Evolutionary conservation across 176 grass and related monocot genomes (phyloP).

Genomic region (Oryza meyeriana): DNA sequence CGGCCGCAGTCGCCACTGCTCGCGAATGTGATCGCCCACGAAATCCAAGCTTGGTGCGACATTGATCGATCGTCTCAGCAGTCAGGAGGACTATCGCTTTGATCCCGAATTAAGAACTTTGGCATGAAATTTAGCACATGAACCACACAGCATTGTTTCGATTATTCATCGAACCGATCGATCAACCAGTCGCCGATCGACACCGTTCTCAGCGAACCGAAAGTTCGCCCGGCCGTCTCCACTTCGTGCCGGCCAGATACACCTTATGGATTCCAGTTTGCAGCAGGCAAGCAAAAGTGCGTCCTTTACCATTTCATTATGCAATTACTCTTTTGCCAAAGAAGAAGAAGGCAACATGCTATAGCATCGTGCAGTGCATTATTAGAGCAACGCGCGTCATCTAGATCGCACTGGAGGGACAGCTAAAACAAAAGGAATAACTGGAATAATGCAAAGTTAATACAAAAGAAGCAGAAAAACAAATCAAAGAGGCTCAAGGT

Average conservation of each 20-base stretch:
- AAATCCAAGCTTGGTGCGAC: neutral
- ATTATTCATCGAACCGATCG: neutral
- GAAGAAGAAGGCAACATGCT: neutral
- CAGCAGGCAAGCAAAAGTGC: neutral
- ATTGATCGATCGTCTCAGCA: neutral
- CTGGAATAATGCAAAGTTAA: neutral
- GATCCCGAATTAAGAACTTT: neutral
- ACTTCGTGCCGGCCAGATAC: neutral
- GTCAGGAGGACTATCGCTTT: neutral
- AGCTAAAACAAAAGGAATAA: neutral
- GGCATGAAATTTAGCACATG: neutral
- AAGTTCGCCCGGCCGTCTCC: neutral
- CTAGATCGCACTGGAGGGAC: neutral
- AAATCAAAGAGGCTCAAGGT: neutral
- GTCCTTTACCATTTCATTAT: neutral
- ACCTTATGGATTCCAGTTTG: slow-evolving; percentile 11
- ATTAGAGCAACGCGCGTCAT: neutral
- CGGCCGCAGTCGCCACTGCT: slow-evolving; percentile 25
- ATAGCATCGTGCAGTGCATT: neutral
- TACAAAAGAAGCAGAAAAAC: neutral
- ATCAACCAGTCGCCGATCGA: slow-evolving; percentile 4
- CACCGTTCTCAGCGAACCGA: neutral
- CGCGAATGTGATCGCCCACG: neutral
- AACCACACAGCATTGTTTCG: neutral
- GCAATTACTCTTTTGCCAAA: neutral